These are phyloP conservation scores for Cladorrhinum sp. DNA, from an alignment of 2,329 filamentous ascomycete genomes.

Conservation along the genomic window DNA sequence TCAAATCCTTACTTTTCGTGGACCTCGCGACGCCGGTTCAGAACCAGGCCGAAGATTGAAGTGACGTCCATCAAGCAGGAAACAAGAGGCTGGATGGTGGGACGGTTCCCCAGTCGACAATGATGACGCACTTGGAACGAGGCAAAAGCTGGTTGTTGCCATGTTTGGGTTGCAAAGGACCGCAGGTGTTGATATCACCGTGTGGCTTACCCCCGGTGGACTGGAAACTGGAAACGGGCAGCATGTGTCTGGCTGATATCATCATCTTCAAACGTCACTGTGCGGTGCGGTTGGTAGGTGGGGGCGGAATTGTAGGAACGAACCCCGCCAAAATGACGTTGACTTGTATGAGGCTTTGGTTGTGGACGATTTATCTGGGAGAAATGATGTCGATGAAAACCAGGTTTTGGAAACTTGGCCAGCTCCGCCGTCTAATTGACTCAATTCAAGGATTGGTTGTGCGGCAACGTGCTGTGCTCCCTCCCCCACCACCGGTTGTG, in stretches of 20 bases:
- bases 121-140: constrained; percentile 11
- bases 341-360: constrained; percentile 1
- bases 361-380: not conserved
- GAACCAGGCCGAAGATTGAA: not conserved
- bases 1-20: not conserved
- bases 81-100: not conserved
- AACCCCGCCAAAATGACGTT: constrained; percentile 24
- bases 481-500: not conserved
- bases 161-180: not conserved
- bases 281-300: not conserved
- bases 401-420: not conserved
- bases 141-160: not conserved
- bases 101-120: not conserved
- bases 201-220: not conserved
- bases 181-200: not conserved
- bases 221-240: not conserved
- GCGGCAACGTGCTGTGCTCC: not conserved
- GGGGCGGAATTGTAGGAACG: not conserved
- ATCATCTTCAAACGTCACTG: not conserved
- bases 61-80: not conserved
- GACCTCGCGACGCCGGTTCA: not conserved
- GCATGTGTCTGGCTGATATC: not conserved
- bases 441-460: too few species aligned
- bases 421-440: not conserved
- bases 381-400: not conserved